Evolutionary conservation across 2,329 filamentous ascomycete genomes (phyloP).

Genomic region (Calonectria fujianensis): DNA sequence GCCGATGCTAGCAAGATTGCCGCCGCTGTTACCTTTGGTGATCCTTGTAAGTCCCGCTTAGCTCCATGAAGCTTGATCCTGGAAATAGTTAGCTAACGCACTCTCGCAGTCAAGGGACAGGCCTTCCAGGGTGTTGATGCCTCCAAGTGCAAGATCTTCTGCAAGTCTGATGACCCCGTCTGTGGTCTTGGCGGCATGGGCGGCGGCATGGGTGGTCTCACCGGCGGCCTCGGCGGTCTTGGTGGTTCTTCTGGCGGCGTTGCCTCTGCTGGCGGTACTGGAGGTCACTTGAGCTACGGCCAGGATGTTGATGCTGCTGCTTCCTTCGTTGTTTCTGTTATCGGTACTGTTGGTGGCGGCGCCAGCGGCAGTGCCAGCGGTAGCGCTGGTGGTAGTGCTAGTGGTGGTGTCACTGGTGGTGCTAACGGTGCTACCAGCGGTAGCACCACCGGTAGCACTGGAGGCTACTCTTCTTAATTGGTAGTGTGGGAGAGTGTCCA

Average conservation of each 20-base stretch:
- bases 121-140: slow-evolving; percentile 11
- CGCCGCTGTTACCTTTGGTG: slow-evolving; percentile 29
- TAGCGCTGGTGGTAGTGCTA: neutral
- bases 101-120: slow-evolving; percentile 15
- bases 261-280: slow-evolving; percentile 4
- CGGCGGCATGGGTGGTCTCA: neutral
- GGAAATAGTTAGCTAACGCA: neutral
- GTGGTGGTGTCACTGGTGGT: neutral
- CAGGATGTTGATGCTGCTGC: slow-evolving; percentile 16
- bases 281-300: slow-evolving; percentile 24
- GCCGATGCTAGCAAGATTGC: slow-evolving; percentile 18
- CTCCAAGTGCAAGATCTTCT: slow-evolving; percentile 22
- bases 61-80: neutral
- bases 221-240: neutral
- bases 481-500: neutral
- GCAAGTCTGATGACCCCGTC: slow-evolving; percentile 17
- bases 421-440: neutral
- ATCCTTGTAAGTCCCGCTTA: slow-evolving; percentile 19
- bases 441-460: neutral
- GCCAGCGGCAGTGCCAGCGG: neutral
- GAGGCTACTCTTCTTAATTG: neutral
- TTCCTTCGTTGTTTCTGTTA: slow-evolving; percentile 7
- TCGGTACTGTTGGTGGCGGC: neutral
- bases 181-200: neutral
- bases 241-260: slow-evolving; percentile 10